These are phyloP conservation scores for Trichoderma atrobrunneum DNA, from an alignment of 2,329 filamentous ascomycete genomes.

Conservation along the genomic window DNA sequence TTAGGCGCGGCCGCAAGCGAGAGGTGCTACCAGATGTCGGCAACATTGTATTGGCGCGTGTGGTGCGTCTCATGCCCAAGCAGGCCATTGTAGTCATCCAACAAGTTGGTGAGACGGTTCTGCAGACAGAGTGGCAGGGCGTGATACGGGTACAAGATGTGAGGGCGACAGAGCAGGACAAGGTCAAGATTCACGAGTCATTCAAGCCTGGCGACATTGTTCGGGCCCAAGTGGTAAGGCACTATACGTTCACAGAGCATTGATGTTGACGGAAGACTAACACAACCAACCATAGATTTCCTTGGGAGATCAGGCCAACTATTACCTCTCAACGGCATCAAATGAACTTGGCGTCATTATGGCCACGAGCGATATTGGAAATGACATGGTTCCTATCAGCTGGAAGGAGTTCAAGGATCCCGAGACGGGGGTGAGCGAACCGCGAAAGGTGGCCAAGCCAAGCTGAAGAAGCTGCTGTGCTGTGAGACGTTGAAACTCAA, in stretches of 20 bases:
- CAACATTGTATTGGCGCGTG: slow-evolving; percentile 76
- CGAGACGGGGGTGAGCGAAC: slow-evolving; percentile 71
- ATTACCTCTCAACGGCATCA: slow-evolving; percentile 87
- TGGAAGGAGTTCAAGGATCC: slow-evolving; percentile 94
- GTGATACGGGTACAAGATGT: slow-evolving; percentile 88
- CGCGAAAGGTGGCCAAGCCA: slow-evolving; percentile 90
- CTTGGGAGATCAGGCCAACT: slow-evolving; percentile 88
- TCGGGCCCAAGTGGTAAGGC: slow-evolving; percentile 71
- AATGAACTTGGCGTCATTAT: slow-evolving; percentile 94
- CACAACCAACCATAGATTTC: slow-evolving; percentile 58
- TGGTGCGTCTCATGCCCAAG: slow-evolving; percentile 79
- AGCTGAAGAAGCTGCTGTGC: slow-evolving; percentile 13
- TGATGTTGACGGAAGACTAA: not conserved
- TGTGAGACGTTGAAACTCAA: not conserved
- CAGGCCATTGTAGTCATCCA: slow-evolving; percentile 86
- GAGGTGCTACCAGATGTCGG: slow-evolving; percentile 80
- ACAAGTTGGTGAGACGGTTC: slow-evolving; percentile 69
- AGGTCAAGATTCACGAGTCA: slow-evolving; percentile 83
- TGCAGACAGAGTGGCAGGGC: slow-evolving; percentile 79
- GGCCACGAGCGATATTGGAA: slow-evolving; percentile 82
- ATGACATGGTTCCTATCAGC: slow-evolving; percentile 87
- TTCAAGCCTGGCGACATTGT: slow-evolving; percentile 94
- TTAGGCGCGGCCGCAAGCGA: slow-evolving; percentile 50
- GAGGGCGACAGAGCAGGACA: slow-evolving; percentile 91
- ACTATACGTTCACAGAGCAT: slow-evolving; percentile 20